These are phyloP conservation scores for Rhizoclosmatium sp. DNA, from an alignment of 192 early-diverging fungal species.

Conservation along the genomic window DNA sequence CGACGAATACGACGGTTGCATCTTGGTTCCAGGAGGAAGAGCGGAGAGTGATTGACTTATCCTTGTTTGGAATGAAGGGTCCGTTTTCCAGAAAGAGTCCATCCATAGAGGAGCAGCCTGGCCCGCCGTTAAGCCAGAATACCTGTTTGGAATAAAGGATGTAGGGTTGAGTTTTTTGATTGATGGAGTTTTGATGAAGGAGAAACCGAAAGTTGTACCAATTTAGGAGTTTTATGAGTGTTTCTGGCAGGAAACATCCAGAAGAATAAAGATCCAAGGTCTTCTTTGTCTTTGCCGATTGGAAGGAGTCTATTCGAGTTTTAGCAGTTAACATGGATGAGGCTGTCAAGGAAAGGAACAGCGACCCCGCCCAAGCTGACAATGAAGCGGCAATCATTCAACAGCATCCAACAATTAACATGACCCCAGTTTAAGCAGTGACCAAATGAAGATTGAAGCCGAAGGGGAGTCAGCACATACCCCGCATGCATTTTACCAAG, in stretches of 20 bases:
- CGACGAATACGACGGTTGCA: conserved; percentile 36
- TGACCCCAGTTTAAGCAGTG: too few species aligned
- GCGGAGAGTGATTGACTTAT: conserved; percentile 1
- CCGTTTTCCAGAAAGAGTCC: conserved; percentile 46
- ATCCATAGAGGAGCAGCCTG: conserved; percentile 46
- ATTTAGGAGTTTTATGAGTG: conserved; percentile 18
- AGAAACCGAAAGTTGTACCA: background rate
- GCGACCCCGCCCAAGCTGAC: too few species aligned
- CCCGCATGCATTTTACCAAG: conserved; percentile 55
- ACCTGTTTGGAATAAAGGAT: conserved; percentile 32
- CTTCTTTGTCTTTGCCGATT: conserved; percentile 11
- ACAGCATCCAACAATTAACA: too few species aligned
- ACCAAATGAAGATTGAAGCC: background rate
- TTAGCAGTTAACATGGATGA: background rate
- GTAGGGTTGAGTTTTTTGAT: conserved; percentile 28
- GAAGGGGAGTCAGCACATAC: conserved; percentile 12
- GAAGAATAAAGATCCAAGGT: conserved; percentile 48
- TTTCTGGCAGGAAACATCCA: conserved; percentile 46
- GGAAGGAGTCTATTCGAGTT: conserved; percentile 18
- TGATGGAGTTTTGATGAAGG: conserved; percentile 3
- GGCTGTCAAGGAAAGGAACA: too few species aligned
- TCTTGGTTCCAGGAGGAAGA: conserved; percentile 5
- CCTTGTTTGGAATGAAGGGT: conserved; percentile 64
- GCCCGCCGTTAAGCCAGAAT: conserved; percentile 72
- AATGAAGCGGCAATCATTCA: too few species aligned